Conservation (phyloP, 805 yeast genomes). For the Saccharomycopsis schoenii region DNA sequence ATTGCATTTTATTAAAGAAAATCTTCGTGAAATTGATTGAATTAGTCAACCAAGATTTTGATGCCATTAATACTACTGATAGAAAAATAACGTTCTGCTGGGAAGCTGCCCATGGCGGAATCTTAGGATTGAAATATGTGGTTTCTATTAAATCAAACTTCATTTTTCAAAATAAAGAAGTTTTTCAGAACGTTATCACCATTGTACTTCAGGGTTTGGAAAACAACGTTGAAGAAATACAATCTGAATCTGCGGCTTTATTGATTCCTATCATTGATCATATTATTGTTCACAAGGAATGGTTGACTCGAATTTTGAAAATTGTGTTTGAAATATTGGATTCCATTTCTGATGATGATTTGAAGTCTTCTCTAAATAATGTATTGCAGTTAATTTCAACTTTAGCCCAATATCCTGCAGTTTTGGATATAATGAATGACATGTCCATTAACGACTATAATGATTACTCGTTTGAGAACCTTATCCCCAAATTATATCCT, state of each 20-base stretch:
- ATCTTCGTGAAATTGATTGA: constrained; percentile 58
- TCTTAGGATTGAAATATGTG: constrained; percentile 84
- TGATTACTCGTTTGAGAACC: constrained; percentile 47
- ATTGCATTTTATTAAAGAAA: constrained; percentile 37
- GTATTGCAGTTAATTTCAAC: constrained; percentile 91
- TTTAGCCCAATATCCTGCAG: constrained; percentile 72
- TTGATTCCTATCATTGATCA: constrained; percentile 56
- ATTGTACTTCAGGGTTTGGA: constrained; percentile 84
- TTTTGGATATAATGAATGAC: constrained; percentile 58
- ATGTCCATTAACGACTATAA: constrained; percentile 30
- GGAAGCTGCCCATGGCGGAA: constrained; percentile 99
- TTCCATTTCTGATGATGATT: constrained; percentile 69
- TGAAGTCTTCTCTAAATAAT: constrained; percentile 90
- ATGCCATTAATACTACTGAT: constrained; percentile 26
- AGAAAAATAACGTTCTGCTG: constrained; percentile 49
- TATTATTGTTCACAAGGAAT: constrained; percentile 28
- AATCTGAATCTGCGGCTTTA: constrained; percentile 92
- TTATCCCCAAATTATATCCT: constrained; percentile 89
- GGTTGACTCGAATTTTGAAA: constrained; percentile 26
- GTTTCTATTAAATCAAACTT: constrained; percentile 83
- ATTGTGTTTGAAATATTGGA: constrained; percentile 90
- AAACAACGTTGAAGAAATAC: constrained; percentile 85
- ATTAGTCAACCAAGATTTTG: constrained; percentile 55
- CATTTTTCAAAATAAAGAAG: constrained; percentile 42
- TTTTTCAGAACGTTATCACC: constrained; percentile 61